Percentiles rank a stretch among this genome's conserved stretches.
Evolutionary conservation across 139 green algal genomes (phyloP).

Genomic region (Spirogloea muscicola): DNA sequence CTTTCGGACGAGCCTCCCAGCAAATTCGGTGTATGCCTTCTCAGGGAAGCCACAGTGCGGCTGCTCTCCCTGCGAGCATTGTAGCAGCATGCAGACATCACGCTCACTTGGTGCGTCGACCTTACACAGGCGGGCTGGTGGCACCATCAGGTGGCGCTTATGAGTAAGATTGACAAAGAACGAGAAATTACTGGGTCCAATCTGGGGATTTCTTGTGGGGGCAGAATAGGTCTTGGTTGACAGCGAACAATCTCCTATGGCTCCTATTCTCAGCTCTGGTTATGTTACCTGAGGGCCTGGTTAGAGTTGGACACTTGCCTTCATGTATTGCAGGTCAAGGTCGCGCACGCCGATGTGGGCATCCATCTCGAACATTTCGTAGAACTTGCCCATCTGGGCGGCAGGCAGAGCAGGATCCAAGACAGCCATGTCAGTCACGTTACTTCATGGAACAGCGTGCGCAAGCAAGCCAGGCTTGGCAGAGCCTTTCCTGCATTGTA

Average conservation of each 20-base stretch:
- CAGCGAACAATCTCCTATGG: too few relatives aligned
- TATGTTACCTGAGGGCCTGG: too few relatives aligned
- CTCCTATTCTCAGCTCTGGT: too few relatives aligned
- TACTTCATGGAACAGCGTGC: not conserved
- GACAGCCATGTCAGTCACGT: not conserved
- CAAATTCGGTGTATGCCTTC: conserved; percentile 73
- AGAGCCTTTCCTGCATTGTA: not conserved
- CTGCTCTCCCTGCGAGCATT: conserved; percentile 78
- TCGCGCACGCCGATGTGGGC: conserved; percentile 81
- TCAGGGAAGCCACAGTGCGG: conserved; percentile 91
- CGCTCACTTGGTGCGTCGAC: too few relatives aligned
- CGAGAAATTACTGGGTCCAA: too few relatives aligned
- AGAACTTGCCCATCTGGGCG: conserved; percentile 77
- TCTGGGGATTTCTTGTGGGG: too few relatives aligned
- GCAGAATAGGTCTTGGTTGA: too few relatives aligned
- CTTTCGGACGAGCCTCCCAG: conserved; percentile 76
- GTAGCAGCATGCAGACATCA: too few relatives aligned
- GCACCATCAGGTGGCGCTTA: too few relatives aligned
- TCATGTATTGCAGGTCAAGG: conserved; percentile 92
- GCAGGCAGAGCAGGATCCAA: not conserved
- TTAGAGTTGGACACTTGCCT: conserved; percentile 51
- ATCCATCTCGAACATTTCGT: conserved; percentile 99
- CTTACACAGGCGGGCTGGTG: too few relatives aligned
- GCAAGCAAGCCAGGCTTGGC: not conserved
- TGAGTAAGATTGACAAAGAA: too few relatives aligned